phyloP scores from a whole-genome alignment of 1,139 yeast genomes.

The Geotrichum europaeum region DNA sequence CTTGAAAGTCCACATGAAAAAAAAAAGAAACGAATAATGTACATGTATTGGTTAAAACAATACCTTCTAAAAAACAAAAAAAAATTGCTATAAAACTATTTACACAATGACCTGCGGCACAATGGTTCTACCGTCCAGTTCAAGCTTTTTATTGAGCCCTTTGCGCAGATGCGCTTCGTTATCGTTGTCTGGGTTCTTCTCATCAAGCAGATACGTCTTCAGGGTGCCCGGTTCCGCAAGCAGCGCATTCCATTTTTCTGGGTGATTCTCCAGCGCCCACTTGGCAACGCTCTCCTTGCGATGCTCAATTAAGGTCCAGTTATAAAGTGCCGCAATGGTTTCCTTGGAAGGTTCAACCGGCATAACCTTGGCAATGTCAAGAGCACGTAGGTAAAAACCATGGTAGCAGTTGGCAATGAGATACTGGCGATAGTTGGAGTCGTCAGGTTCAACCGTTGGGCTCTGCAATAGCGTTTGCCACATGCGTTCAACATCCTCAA shows the following conservation, averaged over 20 bases:
- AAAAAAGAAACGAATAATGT: background rate
- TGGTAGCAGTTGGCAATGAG: constrained; percentile 70
- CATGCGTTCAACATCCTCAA: constrained; percentile 54
- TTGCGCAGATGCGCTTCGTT: constrained; percentile 27
- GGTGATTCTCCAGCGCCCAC: constrained; percentile 49
- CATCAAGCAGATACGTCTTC: constrained; percentile 29
- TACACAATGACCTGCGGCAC: constrained; percentile 3
- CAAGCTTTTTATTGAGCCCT: constrained; percentile 13
- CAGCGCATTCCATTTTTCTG: constrained; percentile 44
- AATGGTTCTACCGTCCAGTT: constrained; percentile 4
- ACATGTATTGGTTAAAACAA: background rate
- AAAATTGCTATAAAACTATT: background rate
- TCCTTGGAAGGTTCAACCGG: constrained; percentile 44
- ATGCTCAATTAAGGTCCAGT: constrained; percentile 50
- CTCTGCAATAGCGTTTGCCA: constrained; percentile 54
- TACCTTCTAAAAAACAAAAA: background rate
- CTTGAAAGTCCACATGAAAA: background rate
- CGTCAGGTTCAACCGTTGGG: constrained; percentile 50
- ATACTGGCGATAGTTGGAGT: constrained; percentile 55
- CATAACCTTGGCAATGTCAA: constrained; percentile 47
- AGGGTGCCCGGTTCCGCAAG: constrained; percentile 39
- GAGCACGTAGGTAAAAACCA: constrained; percentile 56
- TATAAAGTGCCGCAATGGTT: constrained; percentile 53
- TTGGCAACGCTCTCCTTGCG: constrained; percentile 44
- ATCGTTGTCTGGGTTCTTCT: constrained; percentile 27